Conservation (phyloP, 2,329 filamentous ascomycete species). For the Hawksworthiomyces lignivorus region DNA sequence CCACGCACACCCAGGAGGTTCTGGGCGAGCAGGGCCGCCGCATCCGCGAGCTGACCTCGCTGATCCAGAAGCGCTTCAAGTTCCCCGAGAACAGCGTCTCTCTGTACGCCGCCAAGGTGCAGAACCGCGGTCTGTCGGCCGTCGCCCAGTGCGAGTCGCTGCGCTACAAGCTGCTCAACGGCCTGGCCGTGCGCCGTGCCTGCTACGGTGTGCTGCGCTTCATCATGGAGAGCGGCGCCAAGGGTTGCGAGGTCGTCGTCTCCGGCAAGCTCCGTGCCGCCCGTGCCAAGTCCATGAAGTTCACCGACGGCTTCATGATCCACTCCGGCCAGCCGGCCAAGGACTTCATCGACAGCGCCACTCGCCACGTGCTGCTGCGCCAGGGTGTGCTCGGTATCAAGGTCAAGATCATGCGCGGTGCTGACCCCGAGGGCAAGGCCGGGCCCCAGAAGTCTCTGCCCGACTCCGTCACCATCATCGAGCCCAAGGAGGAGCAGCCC, state of each 20-base stretch:
- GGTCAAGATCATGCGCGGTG: slow-evolving; percentile 99
- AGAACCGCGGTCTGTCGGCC: slow-evolving; percentile 99
- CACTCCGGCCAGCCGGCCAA: slow-evolving; percentile 99
- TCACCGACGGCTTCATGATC: slow-evolving; percentile 99
- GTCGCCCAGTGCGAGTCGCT: slow-evolving; percentile 99
- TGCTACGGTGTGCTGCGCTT: slow-evolving; percentile 99
- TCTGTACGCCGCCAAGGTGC: slow-evolving; percentile 99
- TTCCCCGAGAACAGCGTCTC: slow-evolving; percentile 99
- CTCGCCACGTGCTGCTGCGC: slow-evolving; percentile 98
- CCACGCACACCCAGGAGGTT: slow-evolving; percentile 99
- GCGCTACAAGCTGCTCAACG: slow-evolving; percentile 99
- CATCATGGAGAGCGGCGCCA: slow-evolving; percentile 99
- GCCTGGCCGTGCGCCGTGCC: slow-evolving; percentile 94
- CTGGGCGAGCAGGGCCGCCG: slow-evolving; percentile 99
- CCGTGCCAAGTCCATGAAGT: slow-evolving; percentile 99
- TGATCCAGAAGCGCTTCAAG: slow-evolving; percentile 99
- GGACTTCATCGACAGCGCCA: slow-evolving; percentile 98
- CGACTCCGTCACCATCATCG: slow-evolving; percentile 98
- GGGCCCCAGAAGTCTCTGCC: slow-evolving; percentile 95
- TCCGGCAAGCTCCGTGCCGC: slow-evolving; percentile 98
- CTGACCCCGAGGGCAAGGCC: slow-evolving; percentile 98
- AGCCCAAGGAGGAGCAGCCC: slow-evolving; percentile 98
- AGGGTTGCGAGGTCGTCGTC: slow-evolving; percentile 99
- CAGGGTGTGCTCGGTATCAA: slow-evolving; percentile 99
- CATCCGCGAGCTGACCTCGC: slow-evolving; percentile 99